Conservation (phyloP, 768 basidiomycete genomes). For the Pholiota conissans region DNA sequence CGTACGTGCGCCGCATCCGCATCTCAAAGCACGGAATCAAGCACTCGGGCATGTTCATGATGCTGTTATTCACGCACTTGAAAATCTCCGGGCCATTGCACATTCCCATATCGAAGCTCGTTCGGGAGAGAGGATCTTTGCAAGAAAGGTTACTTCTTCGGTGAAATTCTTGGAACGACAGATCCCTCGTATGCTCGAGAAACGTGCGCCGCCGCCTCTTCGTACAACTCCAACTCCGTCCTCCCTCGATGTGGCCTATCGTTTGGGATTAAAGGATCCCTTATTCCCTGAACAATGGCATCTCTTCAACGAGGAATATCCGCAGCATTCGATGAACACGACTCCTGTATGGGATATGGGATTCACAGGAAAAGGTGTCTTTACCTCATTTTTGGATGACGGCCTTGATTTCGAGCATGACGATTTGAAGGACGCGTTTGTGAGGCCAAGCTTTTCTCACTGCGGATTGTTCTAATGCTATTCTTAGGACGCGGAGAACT, state of each 20-base stretch:
- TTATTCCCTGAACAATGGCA: slow-evolving; percentile 90
- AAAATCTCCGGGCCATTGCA: slow-evolving; percentile 37
- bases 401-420: slow-evolving; percentile 86
- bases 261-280: slow-evolving; percentile 75
- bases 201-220: slow-evolving; percentile 69
- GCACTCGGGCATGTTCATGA: slow-evolving; percentile 30
- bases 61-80: slow-evolving; percentile 47
- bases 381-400: slow-evolving; percentile 89
- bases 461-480: slow-evolving; percentile 25
- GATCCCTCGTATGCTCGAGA: slow-evolving; percentile 58
- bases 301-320: slow-evolving; percentile 80
- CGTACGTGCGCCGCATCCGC: slow-evolving; percentile 49
- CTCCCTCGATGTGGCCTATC: slow-evolving; percentile 47
- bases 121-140: slow-evolving; percentile 37
- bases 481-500: slow-evolving; percentile 74
- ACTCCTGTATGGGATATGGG: slow-evolving; percentile 89
- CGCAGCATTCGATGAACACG: slow-evolving; percentile 87
- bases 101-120: slow-evolving; percentile 33
- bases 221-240: slow-evolving; percentile 31
- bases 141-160: slow-evolving; percentile 47
- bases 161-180: slow-evolving; percentile 63
- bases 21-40: slow-evolving; percentile 28
- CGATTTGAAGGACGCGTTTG: slow-evolving; percentile 90
- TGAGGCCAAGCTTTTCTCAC: slow-evolving; percentile 40
- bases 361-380: slow-evolving; percentile 81